Evolutionary conservation across 73 alveolate species (phyloP), one percentile per base, ranked within the genome.

Genomic region (Paramecium bursaria): DNA sequence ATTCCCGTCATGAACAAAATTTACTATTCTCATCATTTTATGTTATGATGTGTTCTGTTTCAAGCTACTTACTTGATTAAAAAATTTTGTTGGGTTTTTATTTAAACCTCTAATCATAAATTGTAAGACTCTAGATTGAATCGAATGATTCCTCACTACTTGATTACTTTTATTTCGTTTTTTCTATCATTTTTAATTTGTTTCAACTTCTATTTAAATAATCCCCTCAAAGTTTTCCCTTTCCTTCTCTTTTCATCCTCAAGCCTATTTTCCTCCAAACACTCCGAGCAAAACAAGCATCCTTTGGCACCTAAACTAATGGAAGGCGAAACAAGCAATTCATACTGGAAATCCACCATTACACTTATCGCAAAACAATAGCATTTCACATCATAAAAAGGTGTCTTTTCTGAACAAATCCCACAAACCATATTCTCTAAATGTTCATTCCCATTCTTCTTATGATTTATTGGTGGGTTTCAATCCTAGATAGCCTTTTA

Each of bases 401-500:
- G 85, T 15, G 90, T 73, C 23, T 57, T 74, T 10, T 55, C 52
- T 53, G 53, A 67, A 53, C 92, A 87, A 11, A 60, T 75, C 22
- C 75, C 77, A 33, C 92, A 87, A 21, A 73, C 85, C 80, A 87
- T 79, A 49, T 50, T 73, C 39, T 87, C 90, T 15, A 87, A 67
- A 50, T 73, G 85, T 26, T 87, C 87, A 5, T n/a, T 75, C 86
- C 90, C 92, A 87, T 19, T 87, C 90, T 29, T 87, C 92, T 15
- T 51, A 23, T 15, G 90, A 46, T 39, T 53, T 74, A 79, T 87
- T 74, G 11, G 86, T 75, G n/a, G 92, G 92, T 74, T 86, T 89
- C 46, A 87, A 90, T n/a, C 99, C 99, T 79, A 96, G 85, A 86
- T 95, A 96, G 17, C 98, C 98, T 86, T 94, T 94, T 91, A 75